A percentile compares a stretch with the other conserved stretches of the same genome.
Conservation (phyloP, 164 flowering plant species). For the Vitis vinifera region DNA sequence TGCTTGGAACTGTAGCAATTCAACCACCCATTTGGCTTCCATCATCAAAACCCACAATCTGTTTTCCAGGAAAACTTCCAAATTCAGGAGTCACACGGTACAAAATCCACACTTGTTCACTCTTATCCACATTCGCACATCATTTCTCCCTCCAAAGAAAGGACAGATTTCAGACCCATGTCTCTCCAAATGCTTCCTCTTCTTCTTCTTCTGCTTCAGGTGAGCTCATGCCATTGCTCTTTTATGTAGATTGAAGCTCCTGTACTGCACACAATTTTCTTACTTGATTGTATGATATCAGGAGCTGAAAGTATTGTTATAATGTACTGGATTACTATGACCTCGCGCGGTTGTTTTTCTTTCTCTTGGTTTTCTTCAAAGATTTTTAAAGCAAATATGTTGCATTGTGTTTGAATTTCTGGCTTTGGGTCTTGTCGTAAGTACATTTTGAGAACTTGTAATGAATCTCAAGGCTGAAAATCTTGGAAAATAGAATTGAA, state of each 20-base stretch:
- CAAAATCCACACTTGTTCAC: conserved; percentile 3
- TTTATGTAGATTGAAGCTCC: not conserved
- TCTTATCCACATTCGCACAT: conserved; percentile 16
- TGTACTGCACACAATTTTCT: not conserved
- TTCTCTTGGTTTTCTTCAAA: too few relatives aligned
- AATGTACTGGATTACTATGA: too few relatives aligned
- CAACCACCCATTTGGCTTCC: conserved; percentile 15
- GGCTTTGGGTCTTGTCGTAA: too few relatives aligned
- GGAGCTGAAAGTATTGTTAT: too few relatives aligned
- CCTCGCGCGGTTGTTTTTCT: too few relatives aligned
- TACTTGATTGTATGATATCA: too few relatives aligned
- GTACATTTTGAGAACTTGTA: too few relatives aligned
- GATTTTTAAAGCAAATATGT: too few relatives aligned
- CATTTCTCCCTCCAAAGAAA: conserved; percentile 9
- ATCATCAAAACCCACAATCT: conserved; percentile 10
- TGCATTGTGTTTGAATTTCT: too few relatives aligned
- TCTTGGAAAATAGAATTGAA: too few relatives aligned
- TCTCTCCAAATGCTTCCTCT: conserved; percentile 28
- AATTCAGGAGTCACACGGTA: not conserved
- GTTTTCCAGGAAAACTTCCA: conserved; percentile 12
- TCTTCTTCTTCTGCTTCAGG: conserved; percentile 45
- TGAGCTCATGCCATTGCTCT: conserved; percentile 1
- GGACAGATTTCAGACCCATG: conserved; percentile 15
- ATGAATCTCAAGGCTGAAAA: too few relatives aligned
- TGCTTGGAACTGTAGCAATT: conserved; percentile 25